These are phyloP conservation scores for Acanthamoeba divionensis DNA, from an alignment of 208 protist genomes.

Conservation along the genomic window DNA sequence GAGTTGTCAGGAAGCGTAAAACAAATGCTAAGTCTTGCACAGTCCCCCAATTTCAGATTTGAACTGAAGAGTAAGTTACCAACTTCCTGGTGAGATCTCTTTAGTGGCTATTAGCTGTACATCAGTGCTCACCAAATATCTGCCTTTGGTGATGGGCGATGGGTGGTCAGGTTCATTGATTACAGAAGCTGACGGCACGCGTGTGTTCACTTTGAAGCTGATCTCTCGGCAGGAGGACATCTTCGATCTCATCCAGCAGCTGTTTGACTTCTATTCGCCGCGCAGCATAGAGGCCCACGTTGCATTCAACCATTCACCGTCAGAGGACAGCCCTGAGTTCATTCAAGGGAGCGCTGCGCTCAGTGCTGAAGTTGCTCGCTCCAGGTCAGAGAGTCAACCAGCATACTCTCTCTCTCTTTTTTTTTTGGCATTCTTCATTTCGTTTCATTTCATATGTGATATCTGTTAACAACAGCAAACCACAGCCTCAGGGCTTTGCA, in stretches of 20 bases:
- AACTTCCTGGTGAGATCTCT: not conserved
- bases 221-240: not conserved
- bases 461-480: not conserved
- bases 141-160: not conserved
- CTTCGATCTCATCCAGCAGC: not conserved
- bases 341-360: not conserved
- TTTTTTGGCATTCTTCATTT: not conserved
- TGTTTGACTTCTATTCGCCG: slow-evolving; percentile 20
- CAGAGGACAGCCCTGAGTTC: not conserved
- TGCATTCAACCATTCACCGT: slow-evolving; percentile 19
- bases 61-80: not conserved
- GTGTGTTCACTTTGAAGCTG: not conserved
- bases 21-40: slow-evolving; percentile 25
- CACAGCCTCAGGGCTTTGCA: too few species aligned
- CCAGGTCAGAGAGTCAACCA: not conserved
- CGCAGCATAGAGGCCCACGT: not conserved
- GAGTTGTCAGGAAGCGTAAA: slow-evolving; percentile 42
- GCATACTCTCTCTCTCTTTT: not conserved
- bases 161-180: slow-evolving; percentile 15
- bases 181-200: not conserved
- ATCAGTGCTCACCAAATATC: not conserved
- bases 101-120: not conserved
- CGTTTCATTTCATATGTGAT: not conserved
- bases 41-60: not conserved
- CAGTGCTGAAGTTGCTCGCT: not conserved